Evolutionary conservation across 176 grass and related monocot species (phyloP).

Genomic region (Musa troglodytarum): DNA sequence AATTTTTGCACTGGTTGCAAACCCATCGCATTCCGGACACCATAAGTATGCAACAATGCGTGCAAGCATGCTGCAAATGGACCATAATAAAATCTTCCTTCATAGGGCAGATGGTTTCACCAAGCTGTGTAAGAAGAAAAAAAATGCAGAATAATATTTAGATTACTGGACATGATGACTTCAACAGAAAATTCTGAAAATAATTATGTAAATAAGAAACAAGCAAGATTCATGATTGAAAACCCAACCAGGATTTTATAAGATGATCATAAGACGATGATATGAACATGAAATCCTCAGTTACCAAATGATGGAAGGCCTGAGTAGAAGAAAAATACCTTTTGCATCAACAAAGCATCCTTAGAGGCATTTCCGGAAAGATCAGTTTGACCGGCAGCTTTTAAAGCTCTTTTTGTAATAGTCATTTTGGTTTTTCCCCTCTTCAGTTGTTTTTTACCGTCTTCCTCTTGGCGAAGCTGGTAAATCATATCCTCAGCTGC

Average conservation of each 20-base stretch:
- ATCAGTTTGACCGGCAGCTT: constrained; percentile 87
- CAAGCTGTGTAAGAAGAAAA: constrained; percentile 63
- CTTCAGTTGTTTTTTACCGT: constrained; percentile 76
- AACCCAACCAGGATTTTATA: not conserved
- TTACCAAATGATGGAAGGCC: constrained; percentile 7
- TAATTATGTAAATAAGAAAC: not conserved
- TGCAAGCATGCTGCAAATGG: constrained; percentile 84
- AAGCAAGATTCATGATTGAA: not conserved
- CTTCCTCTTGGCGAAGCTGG: constrained; percentile 93
- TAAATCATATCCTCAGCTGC: constrained; percentile 99
- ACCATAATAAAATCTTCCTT: constrained; percentile 99
- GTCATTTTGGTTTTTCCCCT: constrained; percentile 90
- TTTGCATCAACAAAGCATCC: constrained; percentile 94
- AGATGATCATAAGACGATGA: not conserved
- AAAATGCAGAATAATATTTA: not conserved
- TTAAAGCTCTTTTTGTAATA: constrained; percentile 91
- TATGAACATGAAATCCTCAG: not conserved
- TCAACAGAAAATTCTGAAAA: not conserved
- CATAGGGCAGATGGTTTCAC: constrained; percentile 94
- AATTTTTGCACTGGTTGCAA: constrained; percentile 78
- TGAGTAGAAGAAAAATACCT: constrained; percentile 46
- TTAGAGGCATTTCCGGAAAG: constrained; percentile 85
- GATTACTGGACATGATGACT: not conserved
- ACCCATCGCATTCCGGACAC: constrained; percentile 83
- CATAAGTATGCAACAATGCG: constrained; percentile 85